Percentiles rank a stretch among this genome's conserved stretches.
Conservation (phyloP, 2,329 filamentous ascomycete genomes). For the Penicillium sp. region DNA sequence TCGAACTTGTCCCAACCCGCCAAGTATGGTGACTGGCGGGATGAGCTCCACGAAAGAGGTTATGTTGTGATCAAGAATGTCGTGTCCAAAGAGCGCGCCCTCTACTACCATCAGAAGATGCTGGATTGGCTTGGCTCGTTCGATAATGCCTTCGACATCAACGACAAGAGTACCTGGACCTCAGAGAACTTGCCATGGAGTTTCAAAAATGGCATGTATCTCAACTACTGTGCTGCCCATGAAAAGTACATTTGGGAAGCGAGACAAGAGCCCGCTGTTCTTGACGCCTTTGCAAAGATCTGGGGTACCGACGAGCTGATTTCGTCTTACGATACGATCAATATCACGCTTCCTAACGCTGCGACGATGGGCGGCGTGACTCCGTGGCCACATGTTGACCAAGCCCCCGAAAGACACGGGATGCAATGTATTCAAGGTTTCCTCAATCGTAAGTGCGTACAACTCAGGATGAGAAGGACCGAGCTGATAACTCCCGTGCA, state of each 20-base stretch:
- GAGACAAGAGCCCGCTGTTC: background rate
- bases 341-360: background rate
- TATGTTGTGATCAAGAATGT: background rate
- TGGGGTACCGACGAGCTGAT: background rate
- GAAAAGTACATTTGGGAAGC: background rate
- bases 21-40: background rate
- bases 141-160: background rate
- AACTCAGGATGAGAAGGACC: background rate
- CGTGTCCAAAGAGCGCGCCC: background rate
- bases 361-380: background rate
- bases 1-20: background rate
- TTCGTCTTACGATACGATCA: background rate
- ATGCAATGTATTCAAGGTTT: background rate
- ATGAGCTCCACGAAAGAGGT: background rate
- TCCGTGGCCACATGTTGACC: background rate
- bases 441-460: background rate
- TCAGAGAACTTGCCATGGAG: background rate
- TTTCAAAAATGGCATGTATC: background rate
- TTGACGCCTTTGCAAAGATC: background rate
- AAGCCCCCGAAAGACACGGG: background rate
- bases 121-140: background rate
- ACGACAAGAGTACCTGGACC: background rate
- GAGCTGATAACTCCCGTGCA: background rate
- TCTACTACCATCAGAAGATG: background rate
- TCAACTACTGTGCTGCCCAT: background rate